Base-by-base conservation (phyloP, 2,329 filamentous ascomycete genomes). In the Epichloe typhina region DNA sequence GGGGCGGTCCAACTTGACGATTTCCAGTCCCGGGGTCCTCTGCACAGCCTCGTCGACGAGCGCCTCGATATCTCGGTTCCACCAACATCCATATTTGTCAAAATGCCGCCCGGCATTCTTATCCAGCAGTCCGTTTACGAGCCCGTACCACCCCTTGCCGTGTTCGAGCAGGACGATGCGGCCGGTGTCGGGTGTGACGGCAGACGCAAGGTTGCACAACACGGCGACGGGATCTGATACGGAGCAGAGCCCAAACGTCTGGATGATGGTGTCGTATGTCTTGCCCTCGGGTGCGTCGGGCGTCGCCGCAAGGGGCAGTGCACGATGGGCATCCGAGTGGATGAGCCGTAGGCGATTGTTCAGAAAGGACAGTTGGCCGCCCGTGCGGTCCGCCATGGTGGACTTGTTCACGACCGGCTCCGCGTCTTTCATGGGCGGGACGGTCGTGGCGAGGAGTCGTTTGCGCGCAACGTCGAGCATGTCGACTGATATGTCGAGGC, bases 211-310 rank as follows among this genome's bases (percentile, higher is more conserved):
- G 61, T 76, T 75, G 48, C 66, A 62, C 19, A 84, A 62, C 19
- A 83, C 68, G 31, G 61, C 62, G 9, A 74, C 69, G 1, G 80
- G 80, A 58, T 82, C 73, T 4, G 69, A 68, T 3, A 82, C 79
- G 57, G 76, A 80, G 65, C 80, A 84, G 26, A 84, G 71, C 4
- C 79, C 80, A 64, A 84, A 83, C 0, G 79, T 82, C 59, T 83
- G 79, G 33, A 83, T 61, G 38, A 83, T 66, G 2, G 79, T 82
- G 64, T 84, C 80, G 65, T 83, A 84, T 55, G 72, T 59, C 53
- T 66, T 42, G 5, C 26, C 5, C 21, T 17, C 8, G 7, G 39
- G 3, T 31, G 38, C 38, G 17, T 5, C n/a, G 15, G 19, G 11
- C 23, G 4, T 54, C 66, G 40, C 61, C 66, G 56, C 67, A 53